These are phyloP conservation scores for Phytophthora idaei DNA, from an alignment of 352 stramenopile genomes.

Conservation along the genomic window DNA sequence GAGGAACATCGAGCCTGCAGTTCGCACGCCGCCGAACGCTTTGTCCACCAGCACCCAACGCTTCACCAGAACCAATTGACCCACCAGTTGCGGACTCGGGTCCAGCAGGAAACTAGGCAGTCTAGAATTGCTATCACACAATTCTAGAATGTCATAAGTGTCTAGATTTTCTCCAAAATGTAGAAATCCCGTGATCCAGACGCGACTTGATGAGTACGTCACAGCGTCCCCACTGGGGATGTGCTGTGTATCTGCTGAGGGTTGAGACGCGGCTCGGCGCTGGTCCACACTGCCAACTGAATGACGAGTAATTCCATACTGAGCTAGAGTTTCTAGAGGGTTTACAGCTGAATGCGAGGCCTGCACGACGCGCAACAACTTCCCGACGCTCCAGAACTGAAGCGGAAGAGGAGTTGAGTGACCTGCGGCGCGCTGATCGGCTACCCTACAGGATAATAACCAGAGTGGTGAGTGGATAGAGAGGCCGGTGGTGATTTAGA, in stretches of 20 bases:
- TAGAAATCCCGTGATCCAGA: constrained; percentile 62
- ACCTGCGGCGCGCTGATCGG: constrained; percentile 11
- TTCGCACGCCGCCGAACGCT: constrained; percentile 11
- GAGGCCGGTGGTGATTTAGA: neutral
- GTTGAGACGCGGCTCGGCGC: constrained; percentile 1
- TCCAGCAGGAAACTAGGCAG: constrained; percentile 49
- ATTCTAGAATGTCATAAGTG: constrained; percentile 24
- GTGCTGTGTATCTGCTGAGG: constrained; percentile 1
- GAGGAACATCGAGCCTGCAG: constrained; percentile 33
- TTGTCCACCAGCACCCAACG: constrained; percentile 58
- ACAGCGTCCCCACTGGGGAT: constrained; percentile 11
- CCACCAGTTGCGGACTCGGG: constrained; percentile 39
- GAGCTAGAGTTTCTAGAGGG: constrained; percentile 7
- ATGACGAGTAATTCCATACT: constrained; percentile 23
- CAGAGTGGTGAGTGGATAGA: neutral
- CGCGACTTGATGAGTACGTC: constrained; percentile 39
- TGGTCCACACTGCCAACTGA: constrained; percentile 13
- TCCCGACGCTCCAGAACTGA: constrained; percentile 35
- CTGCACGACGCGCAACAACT: constrained; percentile 32
- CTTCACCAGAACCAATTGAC: constrained; percentile 66
- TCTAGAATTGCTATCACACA: constrained; percentile 43
- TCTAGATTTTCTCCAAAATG: constrained; percentile 33
- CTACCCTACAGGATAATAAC: constrained; percentile 13
- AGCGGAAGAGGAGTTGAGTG: neutral
- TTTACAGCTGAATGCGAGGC: constrained; percentile 6